A percentile compares a stretch with the other conserved stretches of the same genome.
These are phyloP conservation scores for Aspergillus baeticus DNA, from an alignment of 495 filamentous ascomycete genomes.

Conservation along the genomic window DNA sequence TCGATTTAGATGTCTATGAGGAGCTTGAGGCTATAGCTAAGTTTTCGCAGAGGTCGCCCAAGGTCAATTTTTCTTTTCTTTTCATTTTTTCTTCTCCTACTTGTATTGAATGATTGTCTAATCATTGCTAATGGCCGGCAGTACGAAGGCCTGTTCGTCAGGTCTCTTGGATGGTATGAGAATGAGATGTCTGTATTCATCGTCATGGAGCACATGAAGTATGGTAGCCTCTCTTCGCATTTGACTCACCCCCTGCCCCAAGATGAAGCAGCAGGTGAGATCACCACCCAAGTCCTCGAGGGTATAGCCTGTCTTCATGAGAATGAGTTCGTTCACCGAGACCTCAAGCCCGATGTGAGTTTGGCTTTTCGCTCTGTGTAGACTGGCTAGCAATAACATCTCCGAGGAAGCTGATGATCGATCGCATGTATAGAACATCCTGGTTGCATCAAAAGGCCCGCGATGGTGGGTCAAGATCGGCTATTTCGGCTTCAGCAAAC, in stretches of 20 bases:
- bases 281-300: conserved; percentile 41
- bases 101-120: too few species aligned
- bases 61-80: conserved; percentile 2
- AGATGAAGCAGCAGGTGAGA: conserved; percentile 33
- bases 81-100: neutral
- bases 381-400: neutral
- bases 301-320: conserved; percentile 44
- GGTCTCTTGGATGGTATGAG: conserved; percentile 36
- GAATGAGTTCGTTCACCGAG: conserved; percentile 44
- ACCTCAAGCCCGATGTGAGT: conserved; percentile 48
- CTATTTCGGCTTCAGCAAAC: conserved; percentile 30
- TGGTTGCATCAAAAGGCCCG: conserved; percentile 7
- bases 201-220: conserved; percentile 34
- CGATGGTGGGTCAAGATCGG: conserved; percentile 37
- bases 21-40: conserved; percentile 20
- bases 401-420: too few species aligned
- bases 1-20: neutral
- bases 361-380: too few species aligned
- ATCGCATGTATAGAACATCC: conserved; percentile 10
- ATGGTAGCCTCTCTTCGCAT: conserved; percentile 17
- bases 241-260: conserved; percentile 31
- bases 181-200: conserved; percentile 26
- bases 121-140: neutral
- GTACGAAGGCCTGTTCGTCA: conserved; percentile 25
- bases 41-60: conserved; percentile 13